Evolutionary conservation across 768 basidiomycete species (phyloP), one percentile per base, ranked within the genome.

Genomic region (Xerocomellus intermedius): DNA sequence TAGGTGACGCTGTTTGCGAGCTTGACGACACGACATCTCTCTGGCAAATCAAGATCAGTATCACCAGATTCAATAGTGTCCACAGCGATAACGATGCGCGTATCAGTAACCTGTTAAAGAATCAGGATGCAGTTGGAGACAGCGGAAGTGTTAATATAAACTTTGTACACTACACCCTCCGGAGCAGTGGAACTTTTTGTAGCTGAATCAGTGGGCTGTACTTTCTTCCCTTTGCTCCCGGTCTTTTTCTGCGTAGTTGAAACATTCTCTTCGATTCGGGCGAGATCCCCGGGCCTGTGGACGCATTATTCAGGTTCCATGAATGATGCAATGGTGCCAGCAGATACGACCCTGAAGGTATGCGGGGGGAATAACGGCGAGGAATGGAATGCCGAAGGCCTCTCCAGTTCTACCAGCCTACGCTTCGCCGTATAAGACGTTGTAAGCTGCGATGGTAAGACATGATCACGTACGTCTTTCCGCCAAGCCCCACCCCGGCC

Each of bases 1-100:
- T 90, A 94, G 1, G 95, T 98, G 16, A 91, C 85, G 51, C 86
- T 93, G 62, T 98, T 98, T 13, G 94, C 94, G 2, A 96, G 77
- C 66, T 98, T 98, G 48, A 98, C 68, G 48, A 94, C 74, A 17
- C 91, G 79, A 71, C 93, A 91, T 47, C 89, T 79, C 63, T 95
- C 93, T 7, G 94, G 91, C 0, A 97, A 68, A 62, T 93, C 89
- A 13, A 91, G 73, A 46, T 91, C 88, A 42, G 83, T 80, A 46
- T 78, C 77, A 32, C 72, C 74, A 2, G 79, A 75, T 47, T 88
- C 86, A 16, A 82, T 77, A 13, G 80, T 69, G 64, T 91, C 86
- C 17, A 93, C 73, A 5, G 94, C 91, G 37, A 98, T 78, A 12
- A 92, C 83, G 45, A 97, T 87, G 50, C 84, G 82, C 0, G 86